Conservation (phyloP, 805 yeast genomes). For the Kockiozyma suomiensis region DNA sequence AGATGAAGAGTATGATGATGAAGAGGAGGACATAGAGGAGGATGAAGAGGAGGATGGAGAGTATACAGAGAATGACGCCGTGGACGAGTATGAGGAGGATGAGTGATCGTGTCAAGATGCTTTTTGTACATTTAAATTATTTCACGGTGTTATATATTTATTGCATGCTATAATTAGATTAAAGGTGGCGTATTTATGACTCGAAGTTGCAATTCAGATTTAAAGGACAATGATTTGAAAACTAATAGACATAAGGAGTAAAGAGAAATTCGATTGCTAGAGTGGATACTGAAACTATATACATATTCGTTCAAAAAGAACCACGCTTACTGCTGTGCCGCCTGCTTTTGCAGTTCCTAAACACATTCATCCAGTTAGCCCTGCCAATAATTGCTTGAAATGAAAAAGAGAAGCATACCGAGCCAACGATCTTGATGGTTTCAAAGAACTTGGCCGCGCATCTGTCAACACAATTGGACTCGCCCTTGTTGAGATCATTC, state of each 20-base stretch:
- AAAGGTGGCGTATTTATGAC: too few relatives aligned
- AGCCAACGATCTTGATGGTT: constrained; percentile 29
- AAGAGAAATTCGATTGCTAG: too few relatives aligned
- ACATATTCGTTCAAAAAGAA: too few relatives aligned
- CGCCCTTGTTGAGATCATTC: constrained; percentile 82
- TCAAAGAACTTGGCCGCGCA: constrained; percentile 83
- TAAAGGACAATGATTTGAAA: background rate
- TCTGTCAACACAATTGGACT: constrained; percentile 76
- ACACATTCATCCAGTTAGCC: background rate
- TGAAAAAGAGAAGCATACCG: constrained; percentile 14
- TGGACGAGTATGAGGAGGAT: background rate
- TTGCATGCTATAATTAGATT: too few relatives aligned
- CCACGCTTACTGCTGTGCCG: background rate
- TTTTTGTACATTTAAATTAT: background rate
- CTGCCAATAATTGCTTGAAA: background rate
- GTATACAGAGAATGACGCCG: constrained; percentile 7
- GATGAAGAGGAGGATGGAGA: constrained; percentile 17
- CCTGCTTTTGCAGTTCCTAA: constrained; percentile 9
- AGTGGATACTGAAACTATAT: too few relatives aligned
- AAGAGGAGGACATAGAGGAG: constrained; percentile 41
- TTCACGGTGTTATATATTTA: background rate
- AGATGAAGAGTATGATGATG: constrained; percentile 42
- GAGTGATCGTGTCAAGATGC: background rate
- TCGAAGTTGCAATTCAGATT: too few relatives aligned
- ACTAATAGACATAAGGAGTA: too few relatives aligned